phyloP scores from a whole-genome alignment of 257 asterid species.

The Solanum neorickii region DNA sequence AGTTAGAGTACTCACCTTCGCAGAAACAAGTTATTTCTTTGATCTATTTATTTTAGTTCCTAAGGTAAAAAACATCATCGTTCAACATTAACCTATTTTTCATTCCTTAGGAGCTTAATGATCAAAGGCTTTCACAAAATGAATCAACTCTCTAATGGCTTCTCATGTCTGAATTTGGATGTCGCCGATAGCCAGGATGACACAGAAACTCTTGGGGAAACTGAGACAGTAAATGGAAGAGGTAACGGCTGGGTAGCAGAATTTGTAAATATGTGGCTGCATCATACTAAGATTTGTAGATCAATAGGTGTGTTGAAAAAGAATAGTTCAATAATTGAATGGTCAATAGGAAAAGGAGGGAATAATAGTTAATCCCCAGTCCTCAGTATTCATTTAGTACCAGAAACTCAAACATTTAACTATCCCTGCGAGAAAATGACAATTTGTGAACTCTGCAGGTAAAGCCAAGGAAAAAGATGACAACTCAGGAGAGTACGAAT shows the following conservation, averaged over 20 bases:
- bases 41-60: neutral
- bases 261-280: neutral
- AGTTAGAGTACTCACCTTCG: neutral
- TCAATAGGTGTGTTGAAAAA: neutral
- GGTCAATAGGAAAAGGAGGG: neutral
- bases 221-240: slow-evolving; percentile 4
- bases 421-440: neutral
- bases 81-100: neutral
- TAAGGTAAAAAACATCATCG: neutral
- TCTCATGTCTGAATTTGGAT: slow-evolving; percentile 55
- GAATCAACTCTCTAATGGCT: slow-evolving; percentile 55
- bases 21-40: neutral
- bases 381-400: neutral
- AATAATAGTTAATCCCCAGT: neutral
- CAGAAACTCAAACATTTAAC: neutral
- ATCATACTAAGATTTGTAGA: neutral
- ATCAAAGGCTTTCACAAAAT: slow-evolving; percentile 15
- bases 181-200: slow-evolving; percentile 26
- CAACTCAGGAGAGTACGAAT: slow-evolving; percentile 33
- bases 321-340: neutral
- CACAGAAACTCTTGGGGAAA: slow-evolving; percentile 1
- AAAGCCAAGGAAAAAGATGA: slow-evolving; percentile 17
- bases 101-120: slow-evolving; percentile 11
- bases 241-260: neutral
- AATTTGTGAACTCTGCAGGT: slow-evolving; percentile 17